These are phyloP conservation scores for Ogataea methylovora DNA, from an alignment of 805 yeast genomes.

Conservation along the genomic window DNA sequence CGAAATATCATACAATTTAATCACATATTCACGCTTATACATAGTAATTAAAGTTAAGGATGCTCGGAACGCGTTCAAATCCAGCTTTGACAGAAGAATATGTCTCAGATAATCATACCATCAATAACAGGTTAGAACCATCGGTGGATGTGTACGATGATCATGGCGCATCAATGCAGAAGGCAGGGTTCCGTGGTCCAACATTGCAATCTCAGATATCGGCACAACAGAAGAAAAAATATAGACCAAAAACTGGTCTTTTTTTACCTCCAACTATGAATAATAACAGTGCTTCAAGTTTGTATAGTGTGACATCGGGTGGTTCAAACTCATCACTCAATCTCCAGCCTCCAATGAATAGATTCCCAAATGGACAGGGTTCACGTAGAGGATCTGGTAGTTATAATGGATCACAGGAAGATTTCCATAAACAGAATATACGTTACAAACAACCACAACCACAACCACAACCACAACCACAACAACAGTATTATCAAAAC, in stretches of 20 bases:
- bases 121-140: too few relatives aligned
- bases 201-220: constrained; percentile 17
- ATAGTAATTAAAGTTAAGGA: too few relatives aligned
- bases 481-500: constrained; percentile 1
- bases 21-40: too few relatives aligned
- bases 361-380: constrained; percentile 2
- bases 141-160: constrained; percentile 20
- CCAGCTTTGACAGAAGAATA: too few relatives aligned
- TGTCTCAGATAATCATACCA: too few relatives aligned
- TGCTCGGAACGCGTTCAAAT: too few relatives aligned
- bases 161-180: constrained; percentile 16
- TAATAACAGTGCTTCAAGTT: constrained; percentile 2
- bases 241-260: constrained; percentile 16
- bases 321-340: background rate
- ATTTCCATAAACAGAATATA: constrained; percentile 1
- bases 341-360: constrained; percentile 4
- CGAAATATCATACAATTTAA: too few relatives aligned
- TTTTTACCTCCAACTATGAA: background rate
- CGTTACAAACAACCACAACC: constrained; percentile 3
- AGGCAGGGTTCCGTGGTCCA: constrained; percentile 25
- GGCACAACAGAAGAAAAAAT: constrained; percentile 20
- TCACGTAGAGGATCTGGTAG: constrained; percentile 5
- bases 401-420: constrained; percentile 1
- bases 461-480: constrained; percentile 2
- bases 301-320: constrained; percentile 2